Conservation (phyloP, 1,284 basidiomycete genomes). For the Schizophyllum commune region DNA sequence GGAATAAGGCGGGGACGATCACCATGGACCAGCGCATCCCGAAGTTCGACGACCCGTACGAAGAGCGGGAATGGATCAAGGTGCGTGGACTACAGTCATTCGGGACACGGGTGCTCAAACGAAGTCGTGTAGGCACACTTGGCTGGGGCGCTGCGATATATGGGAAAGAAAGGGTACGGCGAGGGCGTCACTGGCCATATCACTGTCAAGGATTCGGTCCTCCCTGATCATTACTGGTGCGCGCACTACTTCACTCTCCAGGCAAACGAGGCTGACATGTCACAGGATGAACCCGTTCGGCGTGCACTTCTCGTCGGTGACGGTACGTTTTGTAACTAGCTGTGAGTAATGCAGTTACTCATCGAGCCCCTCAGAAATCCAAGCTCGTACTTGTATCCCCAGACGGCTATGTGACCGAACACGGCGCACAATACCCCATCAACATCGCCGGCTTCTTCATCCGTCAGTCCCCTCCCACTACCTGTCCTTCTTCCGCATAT, state of each 20-base stretch:
- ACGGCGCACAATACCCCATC: conserved; percentile 22
- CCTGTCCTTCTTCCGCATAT: no score
- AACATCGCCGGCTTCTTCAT: conserved; percentile 22
- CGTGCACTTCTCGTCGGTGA: conserved; percentile 22
- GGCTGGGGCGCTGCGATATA: background rate
- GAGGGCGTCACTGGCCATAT: conserved; percentile 61
- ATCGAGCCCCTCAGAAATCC: conserved; percentile 17
- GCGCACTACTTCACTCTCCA: background rate
- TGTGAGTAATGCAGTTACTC: background rate
- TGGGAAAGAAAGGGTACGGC: conserved; percentile 46
- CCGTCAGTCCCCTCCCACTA: conserved; percentile 16
- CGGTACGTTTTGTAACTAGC: conserved; percentile 4
- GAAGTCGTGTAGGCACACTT: background rate
- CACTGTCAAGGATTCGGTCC: conserved; percentile 40
- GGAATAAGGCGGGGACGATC: conserved; percentile 16
- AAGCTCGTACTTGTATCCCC: conserved; percentile 23
- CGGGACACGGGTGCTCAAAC: conserved; percentile 27
- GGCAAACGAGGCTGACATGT: no score
- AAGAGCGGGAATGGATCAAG: conserved; percentile 43
- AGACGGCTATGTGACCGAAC: conserved; percentile 18
- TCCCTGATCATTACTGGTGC: conserved; percentile 12
- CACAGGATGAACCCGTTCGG: conserved; percentile 20
- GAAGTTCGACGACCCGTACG: conserved; percentile 9
- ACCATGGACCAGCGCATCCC: conserved; percentile 6
- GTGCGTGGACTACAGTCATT: no score